Percentiles rank a stretch among this genome's conserved stretches.
Evolutionary conservation across 2,329 filamentous ascomycete genomes (phyloP).

Genomic region (Sporothrix mexicana): DNA sequence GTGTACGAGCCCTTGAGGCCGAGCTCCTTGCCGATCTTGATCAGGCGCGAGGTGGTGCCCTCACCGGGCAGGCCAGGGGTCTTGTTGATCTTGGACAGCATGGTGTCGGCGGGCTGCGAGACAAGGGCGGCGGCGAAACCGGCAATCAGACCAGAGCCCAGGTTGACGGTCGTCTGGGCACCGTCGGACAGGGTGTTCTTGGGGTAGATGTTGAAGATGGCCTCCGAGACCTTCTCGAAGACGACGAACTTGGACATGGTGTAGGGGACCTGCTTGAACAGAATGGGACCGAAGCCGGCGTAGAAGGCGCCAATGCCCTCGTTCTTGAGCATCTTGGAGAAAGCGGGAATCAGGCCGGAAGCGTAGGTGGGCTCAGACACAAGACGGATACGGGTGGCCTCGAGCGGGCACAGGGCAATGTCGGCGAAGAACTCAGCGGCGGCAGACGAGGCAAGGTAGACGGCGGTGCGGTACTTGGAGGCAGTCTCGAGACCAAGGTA

Average conservation of each 20-base stretch:
- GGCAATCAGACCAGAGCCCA: constrained; percentile 50
- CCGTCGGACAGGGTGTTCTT: constrained; percentile 68
- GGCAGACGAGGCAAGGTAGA: constrained; percentile 70
- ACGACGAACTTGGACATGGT: constrained; percentile 90
- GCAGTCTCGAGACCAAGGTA: constrained; percentile 72
- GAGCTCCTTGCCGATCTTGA: constrained; percentile 83
- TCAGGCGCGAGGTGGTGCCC: constrained; percentile 73
- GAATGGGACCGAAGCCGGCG: constrained; percentile 78
- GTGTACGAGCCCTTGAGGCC: constrained; percentile 73
- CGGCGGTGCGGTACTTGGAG: constrained; percentile 71
- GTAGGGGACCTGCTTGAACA: constrained; percentile 84
- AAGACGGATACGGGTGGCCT: constrained; percentile 84
- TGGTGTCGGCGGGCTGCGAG: constrained; percentile 84
- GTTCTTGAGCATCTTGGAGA: constrained; percentile 73
- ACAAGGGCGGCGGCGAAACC: constrained; percentile 82
- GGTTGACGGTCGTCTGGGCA: constrained; percentile 75
- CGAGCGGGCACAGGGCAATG: constrained; percentile 80
- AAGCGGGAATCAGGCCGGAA: constrained; percentile 72
- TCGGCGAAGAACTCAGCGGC: constrained; percentile 68
- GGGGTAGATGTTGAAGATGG: constrained; percentile 67
- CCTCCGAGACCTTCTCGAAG: constrained; percentile 79
- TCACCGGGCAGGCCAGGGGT: constrained; percentile 79
- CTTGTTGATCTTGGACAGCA: constrained; percentile 92
- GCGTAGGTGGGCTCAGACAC: constrained; percentile 80
- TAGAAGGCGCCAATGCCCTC: constrained; percentile 82